Evolutionary conservation across 345 rosid species (phyloP).

Genomic region (Abelmoschus esculentus): DNA sequence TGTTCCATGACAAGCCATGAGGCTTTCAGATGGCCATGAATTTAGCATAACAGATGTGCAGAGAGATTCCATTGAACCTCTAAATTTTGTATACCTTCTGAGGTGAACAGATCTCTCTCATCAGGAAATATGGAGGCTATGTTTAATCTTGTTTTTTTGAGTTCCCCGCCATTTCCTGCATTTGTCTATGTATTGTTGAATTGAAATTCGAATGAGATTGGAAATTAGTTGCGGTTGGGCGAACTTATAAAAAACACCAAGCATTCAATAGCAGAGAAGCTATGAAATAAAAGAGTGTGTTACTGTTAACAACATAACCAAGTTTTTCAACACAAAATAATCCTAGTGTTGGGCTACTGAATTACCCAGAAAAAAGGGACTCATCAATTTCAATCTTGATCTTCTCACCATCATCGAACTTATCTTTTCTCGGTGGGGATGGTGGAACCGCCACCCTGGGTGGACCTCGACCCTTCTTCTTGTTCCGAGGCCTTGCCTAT

Average conservation of each 20-base stretch:
- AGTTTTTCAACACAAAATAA: neutral
- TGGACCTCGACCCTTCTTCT: slow-evolving; percentile 87
- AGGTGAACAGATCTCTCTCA: slow-evolving; percentile 1
- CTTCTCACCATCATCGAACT: slow-evolving; percentile 51
- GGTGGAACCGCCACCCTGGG: slow-evolving; percentile 61
- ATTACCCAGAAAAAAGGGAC: slow-evolving; percentile 34
- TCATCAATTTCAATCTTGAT: slow-evolving; percentile 64
- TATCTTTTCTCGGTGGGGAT: slow-evolving; percentile 57
- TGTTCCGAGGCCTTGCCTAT: slow-evolving; percentile 87
- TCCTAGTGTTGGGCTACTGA: neutral
- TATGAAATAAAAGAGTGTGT: neutral
- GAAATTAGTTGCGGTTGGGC: too few species aligned
- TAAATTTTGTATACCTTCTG: neutral
- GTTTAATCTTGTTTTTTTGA: neutral
- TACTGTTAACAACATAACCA: neutral
- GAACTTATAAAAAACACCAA: neutral
- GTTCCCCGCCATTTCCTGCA: slow-evolving; percentile 2
- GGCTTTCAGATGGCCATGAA: neutral
- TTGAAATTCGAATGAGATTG: too few species aligned
- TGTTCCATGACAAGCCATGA: neutral
- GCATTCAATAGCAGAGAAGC: neutral
- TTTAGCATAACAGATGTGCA: neutral
- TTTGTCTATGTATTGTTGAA: too few species aligned
- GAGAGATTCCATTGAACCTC: neutral
- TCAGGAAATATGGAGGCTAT: slow-evolving; percentile 11